Conservation (phyloP, 192 early-diverging fungal genomes). For the Helicostylum pulchrum region DNA sequence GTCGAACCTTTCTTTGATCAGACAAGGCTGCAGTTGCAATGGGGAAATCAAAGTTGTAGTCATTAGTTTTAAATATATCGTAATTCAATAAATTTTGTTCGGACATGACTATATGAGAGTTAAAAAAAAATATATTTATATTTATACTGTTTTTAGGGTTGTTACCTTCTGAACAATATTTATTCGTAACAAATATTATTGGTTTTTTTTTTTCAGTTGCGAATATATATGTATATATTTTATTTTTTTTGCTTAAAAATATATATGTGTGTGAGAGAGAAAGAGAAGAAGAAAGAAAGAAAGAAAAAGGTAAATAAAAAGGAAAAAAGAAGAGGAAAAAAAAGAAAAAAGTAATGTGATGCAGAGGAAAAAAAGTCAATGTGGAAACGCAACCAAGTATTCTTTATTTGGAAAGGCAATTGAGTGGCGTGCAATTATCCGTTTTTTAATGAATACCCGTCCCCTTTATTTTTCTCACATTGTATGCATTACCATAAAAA, state of each 20-base stretch:
- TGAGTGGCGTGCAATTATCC: constrained; percentile 8
- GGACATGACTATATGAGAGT: neutral
- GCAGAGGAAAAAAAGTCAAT: constrained; percentile 6
- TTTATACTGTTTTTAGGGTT: neutral
- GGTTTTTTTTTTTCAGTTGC: no score
- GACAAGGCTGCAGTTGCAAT: neutral
- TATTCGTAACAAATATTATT: neutral
- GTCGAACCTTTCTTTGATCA: constrained; percentile 13
- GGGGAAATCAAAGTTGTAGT: neutral
- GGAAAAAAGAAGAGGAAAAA: neutral
- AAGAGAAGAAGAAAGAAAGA: neutral
- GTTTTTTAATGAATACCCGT: neutral
- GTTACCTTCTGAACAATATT: neutral
- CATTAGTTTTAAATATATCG: constrained; percentile 2
- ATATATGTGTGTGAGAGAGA: neutral
- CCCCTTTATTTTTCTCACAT: constrained; percentile 5
- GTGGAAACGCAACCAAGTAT: constrained; percentile 4
- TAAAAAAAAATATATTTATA: neutral
- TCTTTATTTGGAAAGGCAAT: neutral
- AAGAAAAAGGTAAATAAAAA: neutral
- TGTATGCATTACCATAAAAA: constrained; percentile 13
- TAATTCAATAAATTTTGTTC: constrained; percentile 8
- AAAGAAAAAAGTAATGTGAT: constrained; percentile 16
- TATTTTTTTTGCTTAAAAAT: neutral
- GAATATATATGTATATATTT: no score